Evolutionary conservation across 257 asterid genomes (phyloP), one percentile per base, ranked within the genome.

Genomic region (Nicotiana noctiflora): DNA sequence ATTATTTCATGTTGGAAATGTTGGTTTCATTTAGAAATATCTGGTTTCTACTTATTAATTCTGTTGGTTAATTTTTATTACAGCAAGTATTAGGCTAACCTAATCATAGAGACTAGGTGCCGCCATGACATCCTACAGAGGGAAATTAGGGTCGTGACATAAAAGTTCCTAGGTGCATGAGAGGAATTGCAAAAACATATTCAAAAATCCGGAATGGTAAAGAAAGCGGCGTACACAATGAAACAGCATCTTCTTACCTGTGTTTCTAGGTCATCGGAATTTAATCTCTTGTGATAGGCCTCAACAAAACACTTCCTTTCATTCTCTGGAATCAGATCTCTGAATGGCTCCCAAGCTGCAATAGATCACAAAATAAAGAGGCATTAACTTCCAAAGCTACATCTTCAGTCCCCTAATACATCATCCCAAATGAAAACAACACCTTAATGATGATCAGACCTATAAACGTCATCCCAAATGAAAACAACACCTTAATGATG

Each of bases 261-360:
- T 84, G 86, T 86, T 84, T 93, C 94, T 88, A 84, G 90, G 86
- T 92, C 94, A 84, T 86, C 84, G 51, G 99, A 93, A 84, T 95
- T 92, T 80, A 95, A 83, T 87, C 98, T 92, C 89, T 92, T 95
- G 87, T 86, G 93, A 82, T 91, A 95, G 76, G 99, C 98, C 76
- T 95, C 88, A 46, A 95, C 86, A 32, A 93, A 85, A 84, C 95
- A 89, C 23, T 89, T 91, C 84, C 99, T 90, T 88, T 95, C 99
- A 86, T 90, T 84, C 83, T 90, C 98, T 6, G 99, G 99, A 84
- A 95, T 91, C 84, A 89, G 93, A 87, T 93, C 98, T 86, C 94
- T 92, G 88, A 93, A 95, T 66, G 94, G 88, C 87, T 95, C 98
- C 99, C 99, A 95, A 52, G 91, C 99, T 96, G 89, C 67, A 89